Conservation (phyloP, 129 eudicot species). For the Flaveria trinervia region DNA sequence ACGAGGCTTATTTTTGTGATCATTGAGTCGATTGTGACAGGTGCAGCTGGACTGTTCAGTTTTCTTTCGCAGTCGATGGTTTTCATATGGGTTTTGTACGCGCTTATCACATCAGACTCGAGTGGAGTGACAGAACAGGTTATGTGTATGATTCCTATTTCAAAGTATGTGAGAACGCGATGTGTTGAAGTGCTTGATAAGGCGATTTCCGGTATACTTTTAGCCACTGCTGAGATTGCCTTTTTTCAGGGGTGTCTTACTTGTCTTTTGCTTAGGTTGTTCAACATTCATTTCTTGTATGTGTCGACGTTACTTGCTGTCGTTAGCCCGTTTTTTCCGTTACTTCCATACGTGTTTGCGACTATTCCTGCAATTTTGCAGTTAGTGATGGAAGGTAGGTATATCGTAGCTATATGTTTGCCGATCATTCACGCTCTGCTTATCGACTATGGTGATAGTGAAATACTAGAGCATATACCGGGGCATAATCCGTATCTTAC, state of each 20-base stretch:
- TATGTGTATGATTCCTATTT: constrained; percentile 75
- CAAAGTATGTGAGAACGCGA: constrained; percentile 57
- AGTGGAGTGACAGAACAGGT: constrained; percentile 95
- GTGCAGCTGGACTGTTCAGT: constrained; percentile 81
- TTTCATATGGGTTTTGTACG: constrained; percentile 86
- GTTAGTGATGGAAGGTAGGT: constrained; percentile 76
- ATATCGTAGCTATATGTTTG: constrained; percentile 54
- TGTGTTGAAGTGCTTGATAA: constrained; percentile 92
- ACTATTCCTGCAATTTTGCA: constrained; percentile 83
- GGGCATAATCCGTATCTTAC: constrained; percentile 87
- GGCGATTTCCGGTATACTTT: constrained; percentile 77
- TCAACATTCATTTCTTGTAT: constrained; percentile 79
- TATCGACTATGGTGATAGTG: constrained; percentile 70
- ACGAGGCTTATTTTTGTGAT: constrained; percentile 57
- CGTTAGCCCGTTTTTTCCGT: constrained; percentile 76
- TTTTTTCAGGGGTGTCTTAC: constrained; percentile 92
- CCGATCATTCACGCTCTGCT: constrained; percentile 69
- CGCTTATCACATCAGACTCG: constrained; percentile 89
- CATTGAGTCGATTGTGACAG: constrained; percentile 70
- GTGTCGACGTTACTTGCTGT: constrained; percentile 83
- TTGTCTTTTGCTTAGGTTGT: constrained; percentile 80
- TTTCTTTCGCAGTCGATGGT: constrained; percentile 85
- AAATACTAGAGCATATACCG: constrained; percentile 78
- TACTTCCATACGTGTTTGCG: constrained; percentile 67
- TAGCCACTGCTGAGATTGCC: constrained; percentile 92